These are phyloP conservation scores for Pseudopyricularia cyperi DNA, from an alignment of 2,329 filamentous ascomycete genomes.

Conservation along the genomic window DNA sequence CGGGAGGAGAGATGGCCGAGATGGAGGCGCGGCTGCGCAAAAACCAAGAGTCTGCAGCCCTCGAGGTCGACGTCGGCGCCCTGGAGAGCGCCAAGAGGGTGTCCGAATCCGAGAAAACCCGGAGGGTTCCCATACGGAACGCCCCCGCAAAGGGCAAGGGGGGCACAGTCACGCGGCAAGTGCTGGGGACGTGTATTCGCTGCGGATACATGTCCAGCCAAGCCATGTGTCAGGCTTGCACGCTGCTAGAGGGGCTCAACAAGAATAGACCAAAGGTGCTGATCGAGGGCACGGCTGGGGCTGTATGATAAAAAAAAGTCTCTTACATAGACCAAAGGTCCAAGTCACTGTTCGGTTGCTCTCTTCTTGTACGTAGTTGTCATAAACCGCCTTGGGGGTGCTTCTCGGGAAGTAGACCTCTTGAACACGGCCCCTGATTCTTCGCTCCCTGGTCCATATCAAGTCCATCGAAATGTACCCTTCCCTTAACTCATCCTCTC, in stretches of 20 bases:
- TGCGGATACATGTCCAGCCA: slow-evolving; percentile 97
- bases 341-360: not conserved
- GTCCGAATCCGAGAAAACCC: slow-evolving; percentile 11
- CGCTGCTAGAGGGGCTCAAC: slow-evolving; percentile 78
- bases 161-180: slow-evolving; percentile 42
- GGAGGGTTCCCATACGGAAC: slow-evolving; percentile 12
- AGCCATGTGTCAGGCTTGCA: slow-evolving; percentile 84
- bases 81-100: slow-evolving; percentile 21
- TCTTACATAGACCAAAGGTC: not conserved
- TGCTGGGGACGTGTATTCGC: slow-evolving; percentile 68
- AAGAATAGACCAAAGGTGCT: slow-evolving; percentile 54
- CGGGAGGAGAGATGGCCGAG: slow-evolving; percentile 65
- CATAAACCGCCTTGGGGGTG: not conserved
- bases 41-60: slow-evolving; percentile 44
- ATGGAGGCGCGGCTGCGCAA: slow-evolving; percentile 64
- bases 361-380: not conserved
- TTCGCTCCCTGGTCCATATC: not conserved
- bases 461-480: not conserved
- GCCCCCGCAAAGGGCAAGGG: slow-evolving; percentile 11
- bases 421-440: not conserved
- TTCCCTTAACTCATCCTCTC: not conserved
- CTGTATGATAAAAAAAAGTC: not conserved
- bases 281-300: slow-evolving; percentile 15
- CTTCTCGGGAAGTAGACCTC: not conserved
- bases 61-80: slow-evolving; percentile 54